phyloP scores from a whole-genome alignment of 139 green algal genomes.

The Volvox reticuliferus region DNA sequence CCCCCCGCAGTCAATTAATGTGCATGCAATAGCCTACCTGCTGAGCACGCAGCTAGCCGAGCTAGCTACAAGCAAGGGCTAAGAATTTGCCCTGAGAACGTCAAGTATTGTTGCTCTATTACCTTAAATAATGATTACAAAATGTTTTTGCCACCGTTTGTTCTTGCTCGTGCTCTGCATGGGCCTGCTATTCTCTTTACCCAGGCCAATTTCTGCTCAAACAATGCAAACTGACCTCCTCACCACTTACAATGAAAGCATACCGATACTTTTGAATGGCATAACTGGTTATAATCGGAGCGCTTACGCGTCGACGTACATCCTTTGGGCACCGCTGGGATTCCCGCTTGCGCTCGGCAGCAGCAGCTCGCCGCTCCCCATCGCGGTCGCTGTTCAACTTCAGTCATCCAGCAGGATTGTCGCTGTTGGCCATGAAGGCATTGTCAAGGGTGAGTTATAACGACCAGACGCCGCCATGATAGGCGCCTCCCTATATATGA shows the following conservation, averaged over 20 bases:
- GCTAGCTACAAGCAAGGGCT: too few species aligned
- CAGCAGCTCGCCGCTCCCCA: not conserved
- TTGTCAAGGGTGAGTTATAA: not conserved
- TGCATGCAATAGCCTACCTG: too few species aligned
- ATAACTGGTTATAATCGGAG: not conserved
- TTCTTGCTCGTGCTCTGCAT: not conserved
- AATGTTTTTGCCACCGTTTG: too few species aligned
- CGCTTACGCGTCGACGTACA: not conserved
- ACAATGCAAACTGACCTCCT: not conserved
- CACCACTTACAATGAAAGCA: not conserved
- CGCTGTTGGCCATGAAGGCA: not conserved
- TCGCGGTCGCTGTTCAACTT: not conserved
- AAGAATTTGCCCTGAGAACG: too few species aligned
- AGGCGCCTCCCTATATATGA: not conserved
- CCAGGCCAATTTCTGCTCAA: not conserved
- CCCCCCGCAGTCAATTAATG: too few species aligned
- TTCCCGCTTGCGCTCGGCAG: not conserved
- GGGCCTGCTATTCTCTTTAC: not conserved
- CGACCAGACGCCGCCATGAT: not conserved
- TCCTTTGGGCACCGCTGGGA: not conserved
- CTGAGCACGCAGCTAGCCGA: too few species aligned
- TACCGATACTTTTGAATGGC: not conserved
- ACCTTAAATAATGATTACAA: too few species aligned
- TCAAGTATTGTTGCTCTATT: too few species aligned
- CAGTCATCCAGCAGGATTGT: not conserved